Evolutionary conservation across 805 yeast genomes (phyloP).

Genomic region (Ogataea pini): DNA sequence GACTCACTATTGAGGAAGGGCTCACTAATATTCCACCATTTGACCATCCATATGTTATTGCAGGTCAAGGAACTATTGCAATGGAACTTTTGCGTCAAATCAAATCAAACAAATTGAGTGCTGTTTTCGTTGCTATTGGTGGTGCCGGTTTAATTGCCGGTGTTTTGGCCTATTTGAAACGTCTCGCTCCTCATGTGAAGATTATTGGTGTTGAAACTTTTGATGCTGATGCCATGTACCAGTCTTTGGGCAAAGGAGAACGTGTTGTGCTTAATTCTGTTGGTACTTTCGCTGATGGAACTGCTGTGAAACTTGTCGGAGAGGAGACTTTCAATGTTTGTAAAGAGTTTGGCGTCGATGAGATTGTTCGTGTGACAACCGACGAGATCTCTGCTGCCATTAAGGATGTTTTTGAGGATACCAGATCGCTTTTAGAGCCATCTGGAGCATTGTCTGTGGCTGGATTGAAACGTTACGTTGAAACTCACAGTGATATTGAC

Average conservation of each 20-base stretch:
- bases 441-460: conserved; percentile 97
- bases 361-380: conserved; percentile 78
- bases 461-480: conserved; percentile 82
- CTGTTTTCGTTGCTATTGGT: conserved; percentile 91
- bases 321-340: conserved; percentile 88
- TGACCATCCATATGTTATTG: conserved; percentile 96
- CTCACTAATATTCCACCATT: conserved; percentile 95
- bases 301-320: conserved; percentile 90
- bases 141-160: conserved; percentile 98
- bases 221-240: conserved; percentile 92
- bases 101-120: conserved; percentile 70
- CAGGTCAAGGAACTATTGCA: conserved; percentile 98
- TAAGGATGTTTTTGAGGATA: conserved; percentile 94
- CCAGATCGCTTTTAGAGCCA: conserved; percentile 92
- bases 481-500: conserved; percentile 65
- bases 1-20: conserved; percentile 68
- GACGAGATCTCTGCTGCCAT: conserved; percentile 96
- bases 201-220: conserved; percentile 93
- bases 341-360: conserved; percentile 75
- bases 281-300: conserved; percentile 98
- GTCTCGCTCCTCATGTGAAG: conserved; percentile 97
- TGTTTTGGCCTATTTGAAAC: conserved; percentile 82
- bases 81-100: conserved; percentile 90
- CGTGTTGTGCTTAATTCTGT: conserved; percentile 65
- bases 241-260: conserved; percentile 58